phyloP scores from a whole-genome alignment of 2,329 filamentous ascomycete genomes.

The Scedosporium minutisporum region DNA sequence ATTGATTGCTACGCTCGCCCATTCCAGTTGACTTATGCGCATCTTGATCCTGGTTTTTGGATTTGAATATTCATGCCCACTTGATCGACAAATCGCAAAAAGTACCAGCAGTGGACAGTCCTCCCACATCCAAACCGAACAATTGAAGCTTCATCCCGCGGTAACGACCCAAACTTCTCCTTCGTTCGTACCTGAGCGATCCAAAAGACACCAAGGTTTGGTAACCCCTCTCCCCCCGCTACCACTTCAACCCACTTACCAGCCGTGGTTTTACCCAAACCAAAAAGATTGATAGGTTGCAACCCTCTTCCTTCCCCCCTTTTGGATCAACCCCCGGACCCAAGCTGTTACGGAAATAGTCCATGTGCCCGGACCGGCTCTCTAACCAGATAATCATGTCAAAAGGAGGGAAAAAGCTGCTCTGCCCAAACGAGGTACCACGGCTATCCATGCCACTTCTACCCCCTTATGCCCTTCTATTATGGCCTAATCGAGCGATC shows the following conservation, averaged over 20 bases:
- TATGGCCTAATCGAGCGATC: not conserved
- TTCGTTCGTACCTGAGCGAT: not conserved
- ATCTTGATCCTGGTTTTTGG: no score
- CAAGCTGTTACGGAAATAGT: not conserved
- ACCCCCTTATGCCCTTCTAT: not conserved
- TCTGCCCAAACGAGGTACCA: not conserved
- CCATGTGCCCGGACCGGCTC: not conserved
- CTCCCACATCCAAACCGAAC: not conserved
- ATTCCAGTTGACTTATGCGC: no score
- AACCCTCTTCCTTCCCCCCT: not conserved
- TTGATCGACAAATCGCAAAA: not conserved
- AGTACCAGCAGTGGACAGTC: not conserved
- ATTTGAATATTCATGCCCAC: not conserved
- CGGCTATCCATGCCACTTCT: not conserved
- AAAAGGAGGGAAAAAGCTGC: not conserved
- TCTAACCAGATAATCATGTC: not conserved
- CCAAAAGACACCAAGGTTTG: not conserved
- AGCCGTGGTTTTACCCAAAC: not conserved
- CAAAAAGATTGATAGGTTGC: not conserved
- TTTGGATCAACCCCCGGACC: not conserved
- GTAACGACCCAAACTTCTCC: not conserved
- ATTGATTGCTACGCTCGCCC: no score
- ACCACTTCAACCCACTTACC: not conserved
- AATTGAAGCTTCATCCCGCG: not conserved
- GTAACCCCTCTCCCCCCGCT: not conserved